phyloP scores from a whole-genome alignment of 1,284 basidiomycete species.

The Puccinia brachypodii region DNA sequence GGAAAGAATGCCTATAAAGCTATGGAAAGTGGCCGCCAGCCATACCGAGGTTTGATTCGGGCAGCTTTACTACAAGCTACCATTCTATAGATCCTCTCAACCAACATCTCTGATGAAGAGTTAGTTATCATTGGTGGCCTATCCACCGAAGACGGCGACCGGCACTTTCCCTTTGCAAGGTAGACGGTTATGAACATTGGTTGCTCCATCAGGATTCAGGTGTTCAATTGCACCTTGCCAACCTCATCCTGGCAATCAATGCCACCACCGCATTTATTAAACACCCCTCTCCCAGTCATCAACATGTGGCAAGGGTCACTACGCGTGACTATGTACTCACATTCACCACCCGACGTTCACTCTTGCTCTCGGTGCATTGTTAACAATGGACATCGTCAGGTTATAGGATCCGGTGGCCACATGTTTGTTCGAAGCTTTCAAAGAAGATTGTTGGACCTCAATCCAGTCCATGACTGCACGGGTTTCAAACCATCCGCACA shows the following conservation, averaged over 20 bases:
- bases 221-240: slow-evolving; percentile 1
- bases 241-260: background rate
- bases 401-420: too few relatives aligned
- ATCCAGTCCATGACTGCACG: too few relatives aligned
- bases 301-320: background rate
- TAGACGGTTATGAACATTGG: background rate
- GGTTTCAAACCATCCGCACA: too few relatives aligned
- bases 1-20: background rate
- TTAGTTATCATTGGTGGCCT: background rate
- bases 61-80: background rate
- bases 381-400: too few relatives aligned
- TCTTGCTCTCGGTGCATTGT: too few relatives aligned
- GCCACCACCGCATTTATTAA: background rate
- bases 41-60: background rate
- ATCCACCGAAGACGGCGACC: background rate
- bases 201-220: background rate
- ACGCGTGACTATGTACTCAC: background rate
- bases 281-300: background rate
- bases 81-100: background rate
- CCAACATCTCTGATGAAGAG: background rate
- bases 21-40: background rate
- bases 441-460: too few relatives aligned
- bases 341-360: background rate
- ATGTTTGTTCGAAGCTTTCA: too few relatives aligned
- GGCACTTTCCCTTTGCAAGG: background rate